Evolutionary conservation across 2,329 filamentous ascomycete genomes (phyloP).

Genomic region (Aspergillus jensenii): DNA sequence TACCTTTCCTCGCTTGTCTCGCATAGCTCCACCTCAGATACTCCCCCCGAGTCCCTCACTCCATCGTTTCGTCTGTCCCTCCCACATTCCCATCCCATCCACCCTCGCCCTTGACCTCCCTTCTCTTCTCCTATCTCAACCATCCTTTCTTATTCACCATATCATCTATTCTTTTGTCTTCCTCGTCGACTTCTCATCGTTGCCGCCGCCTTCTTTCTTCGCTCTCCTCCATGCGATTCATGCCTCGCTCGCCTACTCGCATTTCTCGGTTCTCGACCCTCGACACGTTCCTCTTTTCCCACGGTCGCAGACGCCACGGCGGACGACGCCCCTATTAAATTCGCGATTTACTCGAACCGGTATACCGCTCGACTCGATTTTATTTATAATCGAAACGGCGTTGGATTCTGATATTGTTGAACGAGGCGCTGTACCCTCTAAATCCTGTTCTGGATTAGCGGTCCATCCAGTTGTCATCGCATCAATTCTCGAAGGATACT

Average conservation of each 20-base stretch:
- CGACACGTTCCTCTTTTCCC: constrained; percentile 20
- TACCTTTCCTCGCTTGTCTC: constrained; percentile 4
- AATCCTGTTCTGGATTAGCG: neutral
- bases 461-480: neutral
- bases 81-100: constrained; percentile 4
- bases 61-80: neutral
- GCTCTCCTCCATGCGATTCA: constrained; percentile 25
- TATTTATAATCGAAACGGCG: neutral
- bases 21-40: neutral
- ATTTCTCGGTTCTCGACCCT: constrained; percentile 21
- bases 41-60: neutral
- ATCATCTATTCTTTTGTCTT: constrained; percentile 14
- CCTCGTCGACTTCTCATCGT: constrained; percentile 11
- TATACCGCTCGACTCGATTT: neutral
- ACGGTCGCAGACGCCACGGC: constrained; percentile 27
- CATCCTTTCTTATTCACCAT: constrained; percentile 12
- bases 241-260: constrained; percentile 18
- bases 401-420: neutral
- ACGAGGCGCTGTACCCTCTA: neutral
- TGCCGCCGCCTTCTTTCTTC: constrained; percentile 2
- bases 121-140: constrained; percentile 14
- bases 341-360: neutral
- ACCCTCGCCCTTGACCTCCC: constrained; percentile 2
- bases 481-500: neutral
- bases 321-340: constrained; percentile 15